phyloP scores from a whole-genome alignment of 1,139 yeast species.

The Lodderomyces theae region DNA sequence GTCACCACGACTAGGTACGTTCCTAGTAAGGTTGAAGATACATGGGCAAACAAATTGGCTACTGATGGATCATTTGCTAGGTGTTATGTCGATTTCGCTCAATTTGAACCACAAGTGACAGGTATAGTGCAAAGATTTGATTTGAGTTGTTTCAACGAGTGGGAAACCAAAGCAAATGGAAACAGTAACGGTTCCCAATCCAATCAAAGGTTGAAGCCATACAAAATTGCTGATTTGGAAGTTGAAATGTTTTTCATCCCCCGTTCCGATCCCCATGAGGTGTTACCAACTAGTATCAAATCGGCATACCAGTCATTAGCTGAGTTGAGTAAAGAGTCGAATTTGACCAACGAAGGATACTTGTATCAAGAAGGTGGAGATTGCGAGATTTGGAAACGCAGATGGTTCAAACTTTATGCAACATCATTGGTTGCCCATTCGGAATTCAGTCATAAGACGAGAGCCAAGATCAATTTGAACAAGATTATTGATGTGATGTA shows the following conservation, averaged over 20 bases:
- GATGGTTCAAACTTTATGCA: conserved; percentile 61
- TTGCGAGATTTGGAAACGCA: conserved; percentile 57
- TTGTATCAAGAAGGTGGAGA: conserved; percentile 81
- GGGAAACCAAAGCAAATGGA: conserved; percentile 53
- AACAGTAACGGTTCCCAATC: conserved; percentile 12
- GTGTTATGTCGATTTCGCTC: conserved; percentile 62
- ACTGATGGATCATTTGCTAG: conserved; percentile 88
- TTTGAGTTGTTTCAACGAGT: conserved; percentile 73
- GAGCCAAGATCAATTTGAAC: conserved; percentile 64
- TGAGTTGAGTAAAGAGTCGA: conserved; percentile 42
- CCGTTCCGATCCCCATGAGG: conserved; percentile 52
- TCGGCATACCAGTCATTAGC: conserved; percentile 54
- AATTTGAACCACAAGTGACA: conserved; percentile 53
- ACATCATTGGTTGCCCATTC: conserved; percentile 64
- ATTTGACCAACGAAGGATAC: conserved; percentile 52
- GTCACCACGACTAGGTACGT: conserved; percentile 56
- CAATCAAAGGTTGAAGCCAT: conserved; percentile 44
- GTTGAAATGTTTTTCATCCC: conserved; percentile 74
- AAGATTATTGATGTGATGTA: conserved; percentile 57
- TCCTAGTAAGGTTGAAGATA: conserved; percentile 49
- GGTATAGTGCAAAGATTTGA: conserved; percentile 53
- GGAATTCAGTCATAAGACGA: conserved; percentile 57
- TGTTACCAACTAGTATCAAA: conserved; percentile 63
- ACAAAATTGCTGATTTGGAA: conserved; percentile 64
- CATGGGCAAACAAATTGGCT: conserved; percentile 61